phyloP scores from a whole-genome alignment of 83 land plant genomes.

The Diphasiastrum complanatum region DNA sequence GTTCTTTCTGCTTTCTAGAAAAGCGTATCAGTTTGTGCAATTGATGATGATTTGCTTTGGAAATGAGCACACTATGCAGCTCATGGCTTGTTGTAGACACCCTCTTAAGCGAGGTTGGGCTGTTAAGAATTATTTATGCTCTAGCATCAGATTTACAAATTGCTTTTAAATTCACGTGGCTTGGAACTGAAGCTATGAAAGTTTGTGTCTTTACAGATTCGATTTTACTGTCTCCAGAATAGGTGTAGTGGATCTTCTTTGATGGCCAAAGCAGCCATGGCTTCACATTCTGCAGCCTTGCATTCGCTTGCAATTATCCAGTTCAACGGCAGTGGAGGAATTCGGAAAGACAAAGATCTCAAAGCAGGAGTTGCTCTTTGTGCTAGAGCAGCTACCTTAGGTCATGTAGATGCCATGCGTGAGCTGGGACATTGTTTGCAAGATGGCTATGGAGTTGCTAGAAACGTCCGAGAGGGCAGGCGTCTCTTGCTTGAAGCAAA shows the following conservation, averaged over 20 bases:
- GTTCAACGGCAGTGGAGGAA: slow-evolving; percentile 70
- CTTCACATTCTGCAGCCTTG: slow-evolving; percentile 54
- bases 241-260: slow-evolving; percentile 50
- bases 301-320: slow-evolving; percentile 65
- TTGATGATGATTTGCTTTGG: too few relatives aligned
- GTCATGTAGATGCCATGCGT: slow-evolving; percentile 61
- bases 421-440: slow-evolving; percentile 76
- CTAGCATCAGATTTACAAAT: too few relatives aligned
- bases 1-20: too few relatives aligned
- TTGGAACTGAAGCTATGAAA: too few relatives aligned
- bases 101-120: too few relatives aligned
- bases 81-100: too few relatives aligned
- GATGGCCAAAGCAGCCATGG: slow-evolving; percentile 66
- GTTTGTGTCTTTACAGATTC: too few relatives aligned
- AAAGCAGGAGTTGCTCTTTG: slow-evolving; percentile 58
- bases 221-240: slow-evolving; percentile 42
- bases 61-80: too few relatives aligned
- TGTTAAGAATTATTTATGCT: too few relatives aligned
- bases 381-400: slow-evolving; percentile 54
- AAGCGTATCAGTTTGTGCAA: too few relatives aligned
- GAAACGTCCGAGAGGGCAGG: slow-evolving; percentile 40
- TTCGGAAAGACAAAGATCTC: slow-evolving; percentile 48
- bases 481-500: slow-evolving; percentile 57
- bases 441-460: slow-evolving; percentile 58
- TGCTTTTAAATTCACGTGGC: too few relatives aligned